phyloP scores from a whole-genome alignment of 345 rosid genomes.

The Gossypium thurberi region DNA sequence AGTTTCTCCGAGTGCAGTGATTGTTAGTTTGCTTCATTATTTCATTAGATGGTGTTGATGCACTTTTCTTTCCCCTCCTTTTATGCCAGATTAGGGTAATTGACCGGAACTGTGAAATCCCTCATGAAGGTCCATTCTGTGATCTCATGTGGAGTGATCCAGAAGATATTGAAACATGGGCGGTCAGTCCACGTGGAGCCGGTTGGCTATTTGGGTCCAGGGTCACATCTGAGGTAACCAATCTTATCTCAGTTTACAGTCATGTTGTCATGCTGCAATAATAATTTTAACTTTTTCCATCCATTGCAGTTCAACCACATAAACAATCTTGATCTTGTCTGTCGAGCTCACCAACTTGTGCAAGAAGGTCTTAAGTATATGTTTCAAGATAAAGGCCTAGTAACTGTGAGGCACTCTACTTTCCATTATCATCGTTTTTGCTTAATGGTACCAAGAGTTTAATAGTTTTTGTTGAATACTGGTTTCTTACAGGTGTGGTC shows the following conservation, averaged over 20 bases:
- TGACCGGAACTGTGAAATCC: conserved; percentile 95
- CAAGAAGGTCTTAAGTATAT: conserved; percentile 2
- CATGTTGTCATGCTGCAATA: background rate
- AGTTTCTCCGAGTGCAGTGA: background rate
- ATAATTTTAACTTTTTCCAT: background rate
- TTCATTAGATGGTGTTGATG: conserved; percentile 12
- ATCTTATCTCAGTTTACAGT: background rate
- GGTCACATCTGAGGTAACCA: conserved; percentile 89
- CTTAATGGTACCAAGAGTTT: background rate
- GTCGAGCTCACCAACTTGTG: conserved; percentile 3
- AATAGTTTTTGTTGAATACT: conserved; percentile 22
- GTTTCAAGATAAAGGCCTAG: conserved; percentile 3
- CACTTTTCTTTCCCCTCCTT: background rate
- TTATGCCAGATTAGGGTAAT: conserved; percentile 75
- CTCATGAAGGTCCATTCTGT: conserved; percentile 99
- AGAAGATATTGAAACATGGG: conserved; percentile 99
- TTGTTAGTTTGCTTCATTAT: background rate
- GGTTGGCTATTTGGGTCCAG: conserved; percentile 99
- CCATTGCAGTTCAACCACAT: conserved; percentile 1
- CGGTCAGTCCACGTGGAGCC: conserved; percentile 99
- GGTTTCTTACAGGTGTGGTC: conserved; percentile 82
- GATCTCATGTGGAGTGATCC: conserved; percentile 99
- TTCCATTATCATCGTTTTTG: background rate
- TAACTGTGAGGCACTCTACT: background rate
- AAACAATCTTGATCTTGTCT: conserved; percentile 4